Conservation (phyloP, 306 rosid genomes). For the Dryas octopetala region DNA sequence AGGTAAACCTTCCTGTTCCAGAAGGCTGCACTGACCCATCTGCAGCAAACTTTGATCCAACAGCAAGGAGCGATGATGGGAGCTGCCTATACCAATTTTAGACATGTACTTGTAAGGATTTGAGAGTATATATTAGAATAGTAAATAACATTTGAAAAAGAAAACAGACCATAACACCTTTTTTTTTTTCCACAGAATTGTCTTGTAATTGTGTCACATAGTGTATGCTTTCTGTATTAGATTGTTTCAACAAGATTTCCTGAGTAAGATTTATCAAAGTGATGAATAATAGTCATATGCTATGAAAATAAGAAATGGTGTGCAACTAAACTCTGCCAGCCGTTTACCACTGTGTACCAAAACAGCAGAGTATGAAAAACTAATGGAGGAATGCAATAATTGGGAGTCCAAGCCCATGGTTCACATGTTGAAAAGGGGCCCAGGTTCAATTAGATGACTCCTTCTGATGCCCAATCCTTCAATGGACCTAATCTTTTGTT, state of each 20-base stretch:
- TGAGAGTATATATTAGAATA: constrained; percentile 16
- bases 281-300: not conserved
- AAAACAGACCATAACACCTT: no score
- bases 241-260: no score
- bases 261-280: not conserved
- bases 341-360: not conserved
- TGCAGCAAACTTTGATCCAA: constrained; percentile 57
- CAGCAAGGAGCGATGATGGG: constrained; percentile 49
- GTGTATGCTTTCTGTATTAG: no score
- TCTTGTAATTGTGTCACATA: no score
- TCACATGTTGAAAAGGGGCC: not conserved
- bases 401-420: not conserved
- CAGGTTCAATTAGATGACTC: not conserved
- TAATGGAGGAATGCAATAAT: not conserved
- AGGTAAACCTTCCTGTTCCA: constrained; percentile 52
- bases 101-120: constrained; percentile 13
- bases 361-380: not conserved
- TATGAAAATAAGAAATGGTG: not conserved
- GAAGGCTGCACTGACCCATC: constrained; percentile 59
- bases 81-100: constrained; percentile 49
- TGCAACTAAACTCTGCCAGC: not conserved
- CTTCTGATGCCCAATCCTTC: not conserved
- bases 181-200: no score
- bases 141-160: no score
- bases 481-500: not conserved